Evolutionary conservation across 2,329 filamentous ascomycete species (phyloP).

Genomic region (Monilinia polystroma): DNA sequence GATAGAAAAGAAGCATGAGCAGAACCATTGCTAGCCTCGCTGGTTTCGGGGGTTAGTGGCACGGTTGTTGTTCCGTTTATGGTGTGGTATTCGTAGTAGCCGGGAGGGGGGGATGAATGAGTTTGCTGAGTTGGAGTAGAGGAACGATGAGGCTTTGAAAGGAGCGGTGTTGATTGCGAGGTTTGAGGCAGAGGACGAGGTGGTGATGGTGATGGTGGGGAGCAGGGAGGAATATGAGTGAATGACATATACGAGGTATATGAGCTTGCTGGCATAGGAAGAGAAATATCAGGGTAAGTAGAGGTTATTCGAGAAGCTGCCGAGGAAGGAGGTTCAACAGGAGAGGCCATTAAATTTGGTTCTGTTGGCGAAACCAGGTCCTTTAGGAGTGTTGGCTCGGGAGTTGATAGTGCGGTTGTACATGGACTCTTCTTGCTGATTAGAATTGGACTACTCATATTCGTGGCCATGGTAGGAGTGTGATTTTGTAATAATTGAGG

Average conservation of each 20-base stretch:
- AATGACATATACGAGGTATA: not conserved
- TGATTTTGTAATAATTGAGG: not conserved
- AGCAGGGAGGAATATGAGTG: not conserved
- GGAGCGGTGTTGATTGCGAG: not conserved
- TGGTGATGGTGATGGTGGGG: not conserved
- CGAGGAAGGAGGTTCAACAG: not conserved
- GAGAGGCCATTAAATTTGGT: not conserved
- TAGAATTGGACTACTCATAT: not conserved
- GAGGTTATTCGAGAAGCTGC: not conserved
- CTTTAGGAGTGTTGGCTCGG: not conserved
- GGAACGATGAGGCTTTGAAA: not conserved
- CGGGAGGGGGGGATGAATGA: not conserved
- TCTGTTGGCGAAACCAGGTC: not conserved
- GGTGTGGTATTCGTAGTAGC: constrained; percentile 3
- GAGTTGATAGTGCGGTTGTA: not conserved
- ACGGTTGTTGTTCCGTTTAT: not conserved
- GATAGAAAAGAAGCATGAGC: not conserved
- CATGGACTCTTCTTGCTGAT: not conserved
- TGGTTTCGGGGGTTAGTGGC: no score
- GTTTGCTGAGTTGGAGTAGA: not conserved
- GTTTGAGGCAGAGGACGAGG: not conserved
- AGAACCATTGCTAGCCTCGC: not conserved
- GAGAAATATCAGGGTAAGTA: no score
- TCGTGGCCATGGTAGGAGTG: not conserved
- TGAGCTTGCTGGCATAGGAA: no score